These are phyloP conservation scores for Rhodamnia rubescens DNA, from an alignment of 345 rosid species.

Conservation along the genomic window DNA sequence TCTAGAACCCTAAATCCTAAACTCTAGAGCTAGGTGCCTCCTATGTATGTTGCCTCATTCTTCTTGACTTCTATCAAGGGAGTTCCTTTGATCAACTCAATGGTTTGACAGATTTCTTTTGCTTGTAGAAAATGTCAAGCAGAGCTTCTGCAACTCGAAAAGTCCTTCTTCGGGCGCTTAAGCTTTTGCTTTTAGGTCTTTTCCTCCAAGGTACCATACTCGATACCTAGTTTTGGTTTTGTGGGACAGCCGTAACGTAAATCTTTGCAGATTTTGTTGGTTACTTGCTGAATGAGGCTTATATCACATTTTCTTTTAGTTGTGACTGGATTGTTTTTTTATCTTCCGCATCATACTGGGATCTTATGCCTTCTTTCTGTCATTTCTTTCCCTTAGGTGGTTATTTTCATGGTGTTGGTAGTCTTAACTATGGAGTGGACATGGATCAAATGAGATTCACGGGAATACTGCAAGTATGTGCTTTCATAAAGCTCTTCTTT, in stretches of 20 bases:
- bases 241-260: not conserved
- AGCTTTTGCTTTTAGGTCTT: constrained; percentile 53
- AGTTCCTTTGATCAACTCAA: not conserved
- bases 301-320: not conserved
- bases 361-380: not conserved
- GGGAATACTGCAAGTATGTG: constrained; percentile 74
- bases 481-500: not conserved
- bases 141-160: constrained; percentile 54
- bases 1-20: not conserved
- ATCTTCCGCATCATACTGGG: not conserved
- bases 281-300: not conserved
- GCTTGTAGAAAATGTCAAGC: constrained; percentile 38
- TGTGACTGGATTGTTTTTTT: not conserved
- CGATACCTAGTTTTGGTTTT: not conserved
- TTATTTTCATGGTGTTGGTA: constrained; percentile 57
- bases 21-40: not conserved
- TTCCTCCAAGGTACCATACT: constrained; percentile 61
- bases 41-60: not conserved
- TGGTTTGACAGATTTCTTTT: not conserved
- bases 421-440: constrained; percentile 58
- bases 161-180: constrained; percentile 42
- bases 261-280: not conserved
- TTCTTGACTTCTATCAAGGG: not conserved
- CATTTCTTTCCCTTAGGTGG: constrained; percentile 41
- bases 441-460: constrained; percentile 45